phyloP scores from a whole-genome alignment of 1,139 yeast species.

The Kodamaea derodonti region DNA sequence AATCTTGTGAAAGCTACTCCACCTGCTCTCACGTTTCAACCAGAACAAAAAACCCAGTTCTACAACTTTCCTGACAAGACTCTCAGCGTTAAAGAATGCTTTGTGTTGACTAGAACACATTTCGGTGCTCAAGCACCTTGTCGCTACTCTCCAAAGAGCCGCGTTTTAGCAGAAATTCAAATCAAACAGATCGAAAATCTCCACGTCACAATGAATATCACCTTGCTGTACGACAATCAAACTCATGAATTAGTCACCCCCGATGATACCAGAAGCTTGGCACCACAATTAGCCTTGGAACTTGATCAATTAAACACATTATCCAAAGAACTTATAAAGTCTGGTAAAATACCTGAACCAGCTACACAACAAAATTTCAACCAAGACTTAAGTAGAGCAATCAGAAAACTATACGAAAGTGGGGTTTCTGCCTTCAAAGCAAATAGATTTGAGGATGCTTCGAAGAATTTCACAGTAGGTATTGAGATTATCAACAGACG shows the following conservation, averaged over 20 bases:
- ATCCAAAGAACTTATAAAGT: constrained; percentile 55
- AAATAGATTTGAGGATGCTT: constrained; percentile 66
- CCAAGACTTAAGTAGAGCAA: constrained; percentile 59
- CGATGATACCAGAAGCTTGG: constrained; percentile 16
- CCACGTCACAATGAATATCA: constrained; percentile 17
- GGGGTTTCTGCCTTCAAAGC: constrained; percentile 64
- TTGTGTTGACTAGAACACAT: too few species aligned
- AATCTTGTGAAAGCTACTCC: too few species aligned
- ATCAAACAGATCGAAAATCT: too few species aligned
- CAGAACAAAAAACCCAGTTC: too few species aligned
- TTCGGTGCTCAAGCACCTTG: too few species aligned
- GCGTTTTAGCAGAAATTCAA: too few species aligned
- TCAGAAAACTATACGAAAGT: constrained; percentile 68
- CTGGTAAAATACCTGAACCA: constrained; percentile 68
- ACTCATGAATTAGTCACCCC: constrained; percentile 27
- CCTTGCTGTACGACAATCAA: constrained; percentile 27
- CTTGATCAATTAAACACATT: constrained; percentile 62
- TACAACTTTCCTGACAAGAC: too few species aligned
- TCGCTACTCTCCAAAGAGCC: too few species aligned
- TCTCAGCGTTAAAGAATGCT: too few species aligned
- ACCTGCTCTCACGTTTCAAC: too few species aligned
- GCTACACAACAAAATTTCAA: constrained; percentile 51
- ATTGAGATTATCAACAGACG: constrained; percentile 78
- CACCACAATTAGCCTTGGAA: constrained; percentile 41
- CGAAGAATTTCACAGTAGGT: constrained; percentile 69